phyloP scores from a whole-genome alignment of 305 asterid species.

The Nicotiana rustica region DNA sequence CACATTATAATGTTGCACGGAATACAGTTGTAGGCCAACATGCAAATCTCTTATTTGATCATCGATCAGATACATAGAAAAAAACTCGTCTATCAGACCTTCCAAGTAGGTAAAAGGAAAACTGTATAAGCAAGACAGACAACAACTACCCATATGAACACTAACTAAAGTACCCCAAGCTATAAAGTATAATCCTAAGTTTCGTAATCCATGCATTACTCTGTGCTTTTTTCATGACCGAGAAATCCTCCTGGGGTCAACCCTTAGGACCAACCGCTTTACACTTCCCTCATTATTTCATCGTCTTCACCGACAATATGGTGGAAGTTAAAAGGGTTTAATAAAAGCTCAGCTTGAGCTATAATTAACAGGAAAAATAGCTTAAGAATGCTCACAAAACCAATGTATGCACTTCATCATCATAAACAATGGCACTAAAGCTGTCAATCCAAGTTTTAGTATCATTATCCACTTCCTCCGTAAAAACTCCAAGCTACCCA shows the following conservation, averaged over 20 bases:
- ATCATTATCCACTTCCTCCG: background rate
- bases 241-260: no score
- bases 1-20: background rate
- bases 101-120: background rate
- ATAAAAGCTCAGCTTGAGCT: background rate
- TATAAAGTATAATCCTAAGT: background rate
- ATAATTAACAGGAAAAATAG: background rate
- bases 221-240: background rate
- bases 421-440: background rate
- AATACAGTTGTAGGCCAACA: background rate
- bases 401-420: background rate
- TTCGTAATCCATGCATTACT: background rate
- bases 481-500: conserved; percentile 4
- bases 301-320: conserved; percentile 20
- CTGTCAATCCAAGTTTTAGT: background rate
- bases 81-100: background rate
- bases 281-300: background rate
- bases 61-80: background rate
- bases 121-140: background rate
- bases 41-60: background rate
- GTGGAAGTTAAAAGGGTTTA: conserved; percentile 5
- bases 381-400: background rate
- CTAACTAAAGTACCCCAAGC: background rate
- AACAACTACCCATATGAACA: background rate
- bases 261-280: no score